These are phyloP conservation scores for Clathrus columnatus DNA, from an alignment of 768 basidiomycete species.

Conservation along the genomic window DNA sequence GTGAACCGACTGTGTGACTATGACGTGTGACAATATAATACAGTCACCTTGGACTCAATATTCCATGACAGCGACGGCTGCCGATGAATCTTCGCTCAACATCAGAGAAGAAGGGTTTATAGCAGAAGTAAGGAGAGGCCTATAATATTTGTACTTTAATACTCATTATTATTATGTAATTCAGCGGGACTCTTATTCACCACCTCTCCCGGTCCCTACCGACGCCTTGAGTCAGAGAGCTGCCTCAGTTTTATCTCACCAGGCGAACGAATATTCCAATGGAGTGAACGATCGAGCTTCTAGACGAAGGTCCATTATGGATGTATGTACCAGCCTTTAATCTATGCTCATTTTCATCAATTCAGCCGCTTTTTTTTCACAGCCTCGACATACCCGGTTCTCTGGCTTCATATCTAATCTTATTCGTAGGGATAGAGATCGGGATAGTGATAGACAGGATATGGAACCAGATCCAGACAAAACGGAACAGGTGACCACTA, in stretches of 20 bases:
- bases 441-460: constrained; percentile 21
- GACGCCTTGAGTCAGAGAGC: background rate
- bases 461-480: constrained; percentile 25
- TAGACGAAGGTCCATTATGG: constrained; percentile 46
- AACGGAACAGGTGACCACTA: constrained; percentile 47
- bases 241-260: background rate
- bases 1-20: too few relatives aligned
- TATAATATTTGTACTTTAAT: background rate
- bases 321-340: constrained; percentile 36
- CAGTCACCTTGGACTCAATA: too few relatives aligned
- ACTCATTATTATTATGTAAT: background rate
- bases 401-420: constrained; percentile 81
- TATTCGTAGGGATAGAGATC: constrained; percentile 48
- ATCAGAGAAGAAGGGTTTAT: background rate
- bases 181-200: background rate
- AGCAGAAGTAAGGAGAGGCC: background rate
- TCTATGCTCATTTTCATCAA: constrained; percentile 3
- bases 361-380: constrained; percentile 15
- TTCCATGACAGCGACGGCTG: background rate
- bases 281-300: background rate
- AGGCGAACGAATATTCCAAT: background rate
- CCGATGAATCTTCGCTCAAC: background rate
- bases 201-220: background rate
- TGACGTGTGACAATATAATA: background rate
- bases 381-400: constrained; percentile 58